Conservation (phyloP, 495 filamentous ascomycete species). For the Talaromyces ruber region DNA sequence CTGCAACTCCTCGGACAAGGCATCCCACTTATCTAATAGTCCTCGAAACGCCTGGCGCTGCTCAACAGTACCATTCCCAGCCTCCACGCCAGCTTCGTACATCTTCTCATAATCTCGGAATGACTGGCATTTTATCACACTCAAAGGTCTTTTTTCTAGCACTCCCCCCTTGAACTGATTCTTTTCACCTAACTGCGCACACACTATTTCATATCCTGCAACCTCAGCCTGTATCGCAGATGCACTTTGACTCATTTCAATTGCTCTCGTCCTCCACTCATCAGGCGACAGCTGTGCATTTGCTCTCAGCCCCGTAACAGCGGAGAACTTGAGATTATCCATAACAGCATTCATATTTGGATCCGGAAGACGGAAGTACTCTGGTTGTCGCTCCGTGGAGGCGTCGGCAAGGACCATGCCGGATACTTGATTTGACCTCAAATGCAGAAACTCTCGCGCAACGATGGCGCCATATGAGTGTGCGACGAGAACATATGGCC, state of each 20-base stretch:
- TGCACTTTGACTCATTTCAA: slow-evolving; percentile 20
- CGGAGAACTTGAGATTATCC: slow-evolving; percentile 20
- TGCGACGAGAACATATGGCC: slow-evolving; percentile 35
- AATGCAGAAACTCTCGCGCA: slow-evolving; percentile 36
- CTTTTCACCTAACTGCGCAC: slow-evolving; percentile 19
- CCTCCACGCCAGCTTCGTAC: slow-evolving; percentile 21
- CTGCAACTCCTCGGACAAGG: slow-evolving; percentile 30
- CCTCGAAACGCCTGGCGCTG: slow-evolving; percentile 20
- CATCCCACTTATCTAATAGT: slow-evolving; percentile 28
- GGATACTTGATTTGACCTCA: slow-evolving; percentile 17
- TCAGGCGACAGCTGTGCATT: slow-evolving; percentile 19
- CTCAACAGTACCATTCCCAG: slow-evolving; percentile 23
- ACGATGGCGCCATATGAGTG: slow-evolving; percentile 47
- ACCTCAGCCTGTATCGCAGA: slow-evolving; percentile 13
- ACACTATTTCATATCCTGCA: slow-evolving; percentile 13
- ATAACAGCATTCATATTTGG: slow-evolving; percentile 22
- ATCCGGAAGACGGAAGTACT: slow-evolving; percentile 24
- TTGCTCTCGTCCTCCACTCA: slow-evolving; percentile 27
- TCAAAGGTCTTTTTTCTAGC: slow-evolving; percentile 25
- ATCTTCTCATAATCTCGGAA: slow-evolving; percentile 23
- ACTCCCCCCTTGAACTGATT: slow-evolving; percentile 20
- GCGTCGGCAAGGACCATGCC: slow-evolving; percentile 35
- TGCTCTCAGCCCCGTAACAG: slow-evolving; percentile 22
- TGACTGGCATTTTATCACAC: slow-evolving; percentile 27
- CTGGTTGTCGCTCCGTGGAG: slow-evolving; percentile 24